These are phyloP conservation scores for Neostapfia colusana DNA, from an alignment of 176 grass and related monocot genomes.

Conservation along the genomic window DNA sequence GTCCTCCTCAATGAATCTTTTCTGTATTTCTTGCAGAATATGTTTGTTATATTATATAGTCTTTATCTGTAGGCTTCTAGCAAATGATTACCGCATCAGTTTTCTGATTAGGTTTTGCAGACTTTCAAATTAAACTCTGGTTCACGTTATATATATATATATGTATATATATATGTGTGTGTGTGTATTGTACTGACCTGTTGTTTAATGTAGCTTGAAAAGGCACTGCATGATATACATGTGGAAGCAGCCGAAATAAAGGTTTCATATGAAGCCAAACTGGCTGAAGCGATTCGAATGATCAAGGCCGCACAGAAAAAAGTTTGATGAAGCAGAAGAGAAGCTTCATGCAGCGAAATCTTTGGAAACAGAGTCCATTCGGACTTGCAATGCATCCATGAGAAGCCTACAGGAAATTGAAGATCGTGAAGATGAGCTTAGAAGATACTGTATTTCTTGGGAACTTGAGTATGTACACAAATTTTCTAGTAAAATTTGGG, in stretches of 20 bases:
- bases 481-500: slow-evolving; percentile 41
- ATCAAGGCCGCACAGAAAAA: slow-evolving; percentile 65
- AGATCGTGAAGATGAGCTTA: slow-evolving; percentile 79
- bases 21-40: not conserved
- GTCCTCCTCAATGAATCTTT: not conserved
- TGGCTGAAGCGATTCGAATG: slow-evolving; percentile 55
- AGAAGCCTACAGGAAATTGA: slow-evolving; percentile 83
- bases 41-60: not conserved
- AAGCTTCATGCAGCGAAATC: slow-evolving; percentile 67
- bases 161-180: no score
- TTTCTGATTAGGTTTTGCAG: not conserved
- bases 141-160: no score
- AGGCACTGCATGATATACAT: slow-evolving; percentile 71
- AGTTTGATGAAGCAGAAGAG: slow-evolving; percentile 72
- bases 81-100: not conserved
- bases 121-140: no score
- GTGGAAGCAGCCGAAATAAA: slow-evolving; percentile 81
- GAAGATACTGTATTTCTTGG: slow-evolving; percentile 52
- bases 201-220: slow-evolving; percentile 81
- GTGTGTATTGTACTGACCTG: slow-evolving; percentile 34
- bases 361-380: slow-evolving; percentile 60
- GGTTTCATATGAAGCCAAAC: slow-evolving; percentile 72
- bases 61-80: not conserved
- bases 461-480: slow-evolving; percentile 65
- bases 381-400: slow-evolving; percentile 40